Base-by-base conservation (phyloP, 345 rosid species). In the Luvunga scandens region DNA sequence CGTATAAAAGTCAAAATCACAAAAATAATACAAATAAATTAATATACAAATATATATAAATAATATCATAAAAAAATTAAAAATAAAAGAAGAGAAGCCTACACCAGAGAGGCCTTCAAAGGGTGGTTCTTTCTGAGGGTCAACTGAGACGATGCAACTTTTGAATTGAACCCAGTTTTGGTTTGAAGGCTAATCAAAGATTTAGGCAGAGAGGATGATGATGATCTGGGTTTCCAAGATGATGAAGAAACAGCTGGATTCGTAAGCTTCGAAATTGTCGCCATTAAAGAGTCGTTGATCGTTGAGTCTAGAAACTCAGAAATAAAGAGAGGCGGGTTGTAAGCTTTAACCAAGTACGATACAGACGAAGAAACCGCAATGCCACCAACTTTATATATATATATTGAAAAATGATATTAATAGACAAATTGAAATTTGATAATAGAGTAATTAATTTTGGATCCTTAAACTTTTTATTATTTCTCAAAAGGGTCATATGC, bases 231-330 rank as follows among this genome's bases (percentile, higher is more conserved):
- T 31, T 71, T 83, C 66, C 69, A 22, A 33, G 90, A 77, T 9
- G 93, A 76, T 27, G 91, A 73, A 19, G 83, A 39, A 42, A 85
- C 80, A 57, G 89, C 71, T 22, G 91, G 86, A 65, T 72, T 81
- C 5, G 94, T 82, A 66, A 92, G 93, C 88, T 88, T 93, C 74
- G 97, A 93, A 83, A 92, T 84, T 86, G 97, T 88, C 18, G 97
- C 92, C 98, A 95, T 94, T 89, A 55, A 77, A 5, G 81, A 67
- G 57, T 25, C 33, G 38, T n/a, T n/a, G 65, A 70, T 8, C 57
- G 1, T 53, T 19, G 22, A 53, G 13, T 45, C 50, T 12, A 45
- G 13, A 45, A 45, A 45, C 50, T 45, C 50, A 45, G 71, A 16
- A 31, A 2, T 74, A 71, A 70, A 22, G 39, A 30, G 39, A 42